Evolutionary conservation across 192 early-diverging fungal species (phyloP), one percentile per base, ranked within the genome.

Genomic region (Coemansia sp.): DNA sequence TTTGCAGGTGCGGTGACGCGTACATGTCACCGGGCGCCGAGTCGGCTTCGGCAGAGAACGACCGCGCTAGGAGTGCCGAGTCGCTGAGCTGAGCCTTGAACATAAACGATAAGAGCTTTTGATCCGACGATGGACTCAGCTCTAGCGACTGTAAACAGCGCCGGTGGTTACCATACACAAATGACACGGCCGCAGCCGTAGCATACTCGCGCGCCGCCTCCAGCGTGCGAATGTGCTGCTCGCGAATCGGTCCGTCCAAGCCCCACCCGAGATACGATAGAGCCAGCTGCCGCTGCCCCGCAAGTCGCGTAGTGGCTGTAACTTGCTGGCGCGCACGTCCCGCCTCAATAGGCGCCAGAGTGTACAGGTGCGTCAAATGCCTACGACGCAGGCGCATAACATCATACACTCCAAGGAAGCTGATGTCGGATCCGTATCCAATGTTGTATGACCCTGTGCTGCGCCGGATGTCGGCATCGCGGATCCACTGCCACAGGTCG

Each of bases 171-270:
- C 90, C 91, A 78, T 95, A 90, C 62, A 99, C 95, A 55, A 99
- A 87, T 3, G 95, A 92, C 85, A 88, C 89, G 15, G 89, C 95
- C 7, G 97, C 96, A 1, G 97, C 96, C 50, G 90, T 89, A 61
- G 95, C 95, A 70, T 84, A 94, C 61, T 93, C 86, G 8, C 84
- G 88, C 16, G 72, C 76, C 27, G 65, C 57, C 74, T 97, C 94
- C 57, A 96, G 53, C 29, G 80, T 78, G 61, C 47, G 52, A 46
- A 80, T 64, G 80, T 73, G 61, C 69, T 73, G 72, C 66, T 89
- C 83, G 36, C 89, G 72, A 16, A 83, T 73, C 27, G 62, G 68
- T 20, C 73, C 76, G 13, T 77, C 74, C 64, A 86, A 83, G 41
- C 65, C 85, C 85, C 88, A 86, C 13, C 87, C 83, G 49, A 84